phyloP scores from a whole-genome alignment of 371 early-diverging fungal genomes.

The Choanephora cucurbitarum region DNA sequence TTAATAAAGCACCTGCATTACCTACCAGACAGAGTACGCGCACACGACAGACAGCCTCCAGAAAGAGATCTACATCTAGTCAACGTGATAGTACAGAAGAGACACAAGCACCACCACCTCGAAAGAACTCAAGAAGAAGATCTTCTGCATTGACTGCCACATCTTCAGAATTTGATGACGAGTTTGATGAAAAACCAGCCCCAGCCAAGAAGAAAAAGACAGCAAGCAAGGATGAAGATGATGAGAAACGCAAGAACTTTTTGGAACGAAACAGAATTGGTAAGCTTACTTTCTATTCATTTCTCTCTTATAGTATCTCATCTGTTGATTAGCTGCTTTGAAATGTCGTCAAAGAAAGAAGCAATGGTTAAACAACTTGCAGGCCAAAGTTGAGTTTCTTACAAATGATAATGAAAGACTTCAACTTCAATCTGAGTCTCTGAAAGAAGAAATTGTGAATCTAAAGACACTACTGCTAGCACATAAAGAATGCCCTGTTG shows the following conservation, averaged over 20 bases:
- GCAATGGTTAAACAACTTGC: slow-evolving; percentile 78
- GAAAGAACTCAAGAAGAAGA: slow-evolving; percentile 21
- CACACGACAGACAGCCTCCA: slow-evolving; percentile 4
- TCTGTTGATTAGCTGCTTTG: slow-evolving; percentile 81
- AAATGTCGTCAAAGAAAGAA: slow-evolving; percentile 92
- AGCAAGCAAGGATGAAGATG: slow-evolving; percentile 33
- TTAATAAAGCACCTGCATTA: slow-evolving; percentile 2
- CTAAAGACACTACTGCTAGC: slow-evolving; percentile 75
- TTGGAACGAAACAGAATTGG: slow-evolving; percentile 84
- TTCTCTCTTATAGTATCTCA: slow-evolving; percentile 1
- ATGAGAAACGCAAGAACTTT: slow-evolving; percentile 75
- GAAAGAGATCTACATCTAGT: slow-evolving; percentile 19
- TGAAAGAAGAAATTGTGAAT: slow-evolving; percentile 76
- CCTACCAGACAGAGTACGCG: neutral
- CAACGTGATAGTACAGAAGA: slow-evolving; percentile 5
- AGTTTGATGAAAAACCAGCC: slow-evolving; percentile 17
- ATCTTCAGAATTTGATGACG: slow-evolving; percentile 13
- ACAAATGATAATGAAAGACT: slow-evolving; percentile 74
- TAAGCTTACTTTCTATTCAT: slow-evolving; percentile 24
- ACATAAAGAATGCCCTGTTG: slow-evolving; percentile 77
- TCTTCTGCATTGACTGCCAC: slow-evolving; percentile 10
- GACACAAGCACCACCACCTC: slow-evolving; percentile 11
- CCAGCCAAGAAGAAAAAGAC: slow-evolving; percentile 27
- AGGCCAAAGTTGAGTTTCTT: slow-evolving; percentile 75
- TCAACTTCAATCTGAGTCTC: slow-evolving; percentile 60